Evolutionary conservation across 345 rosid genomes (phyloP).

Genomic region (Salix purpurea): DNA sequence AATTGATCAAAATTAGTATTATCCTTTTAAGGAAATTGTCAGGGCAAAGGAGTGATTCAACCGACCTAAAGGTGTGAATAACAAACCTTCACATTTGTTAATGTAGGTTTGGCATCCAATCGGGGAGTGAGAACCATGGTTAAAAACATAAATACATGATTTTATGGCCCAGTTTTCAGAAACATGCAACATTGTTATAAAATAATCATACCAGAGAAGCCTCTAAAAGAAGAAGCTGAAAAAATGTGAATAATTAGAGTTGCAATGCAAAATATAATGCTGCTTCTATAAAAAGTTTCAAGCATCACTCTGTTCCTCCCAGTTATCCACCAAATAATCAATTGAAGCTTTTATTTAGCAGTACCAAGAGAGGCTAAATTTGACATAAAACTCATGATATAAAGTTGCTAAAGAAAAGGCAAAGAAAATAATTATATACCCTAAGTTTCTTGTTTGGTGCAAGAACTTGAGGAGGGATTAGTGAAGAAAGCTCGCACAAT

Average conservation of each 20-base stretch:
- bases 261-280: background rate
- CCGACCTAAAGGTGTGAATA: background rate
- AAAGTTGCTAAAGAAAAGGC: slow-evolving; percentile 3
- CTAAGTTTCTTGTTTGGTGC: slow-evolving; percentile 91
- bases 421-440: slow-evolving; percentile 36
- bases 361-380: background rate
- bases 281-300: background rate
- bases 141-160: background rate
- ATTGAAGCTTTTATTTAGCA: background rate
- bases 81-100: too few species aligned
- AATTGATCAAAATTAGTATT: background rate
- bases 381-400: background rate
- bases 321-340: background rate
- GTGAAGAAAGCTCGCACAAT: slow-evolving; percentile 91
- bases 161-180: background rate
- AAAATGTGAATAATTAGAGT: background rate
- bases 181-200: background rate
- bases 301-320: background rate
- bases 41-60: background rate
- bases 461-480: slow-evolving; percentile 84
- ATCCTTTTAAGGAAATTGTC: background rate
- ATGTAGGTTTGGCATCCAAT: background rate
- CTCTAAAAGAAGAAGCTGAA: background rate
- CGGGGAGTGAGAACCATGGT: background rate
- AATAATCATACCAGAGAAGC: background rate